Evolutionary conservation across 768 basidiomycete species (phyloP), one percentile per base, ranked within the genome.

Genomic region (Strobilomyces dryophilus): DNA sequence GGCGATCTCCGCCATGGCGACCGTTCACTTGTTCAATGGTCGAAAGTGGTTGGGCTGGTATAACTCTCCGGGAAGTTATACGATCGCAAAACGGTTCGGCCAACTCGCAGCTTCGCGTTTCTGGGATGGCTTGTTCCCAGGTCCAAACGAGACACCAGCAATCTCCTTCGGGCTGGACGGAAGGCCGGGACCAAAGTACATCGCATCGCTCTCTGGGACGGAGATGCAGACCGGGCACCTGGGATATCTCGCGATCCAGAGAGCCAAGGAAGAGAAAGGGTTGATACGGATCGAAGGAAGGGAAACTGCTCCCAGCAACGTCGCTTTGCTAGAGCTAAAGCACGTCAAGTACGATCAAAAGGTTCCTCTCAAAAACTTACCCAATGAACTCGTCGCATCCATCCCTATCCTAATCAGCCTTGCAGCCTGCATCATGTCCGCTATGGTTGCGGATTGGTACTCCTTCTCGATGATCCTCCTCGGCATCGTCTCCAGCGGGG

Each of bases 61-160:
- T 47, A 73, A 73, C 41, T 69, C 70, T 8, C 71, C 73, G 0
- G 71, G 71, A 12, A 69, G 71, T 49, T 71, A 70, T 24, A 62
- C 56, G 1, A 48, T 73, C 20, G 71, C 70, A 4, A 73, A 66
- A 47, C 58, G 47, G 15, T 73, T 68, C 20, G 68, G 67, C 12
- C 61, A 62, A 26, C 29, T 72, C 10, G 69, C 71, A 8, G 52
- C 51, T 14, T 60, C 62, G 4, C 61, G 61, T 8, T 55, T 71
- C 39, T 73, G 71, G 71, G 59, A 64, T 42, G 69, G 66, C 9
- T 39, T 73, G 0, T 73, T 66, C 46, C 72, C 71, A 5, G 66
- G 67, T 7, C 36, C 57, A 5, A 64, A 63, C n/a, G 53, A 58
- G 4, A 59, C 67, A 2, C 70, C 69, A 1, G 61, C 60, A 4